Evolutionary conservation across 306 rosid species (phyloP).

Genomic region (Mimosa bimucronata): DNA sequence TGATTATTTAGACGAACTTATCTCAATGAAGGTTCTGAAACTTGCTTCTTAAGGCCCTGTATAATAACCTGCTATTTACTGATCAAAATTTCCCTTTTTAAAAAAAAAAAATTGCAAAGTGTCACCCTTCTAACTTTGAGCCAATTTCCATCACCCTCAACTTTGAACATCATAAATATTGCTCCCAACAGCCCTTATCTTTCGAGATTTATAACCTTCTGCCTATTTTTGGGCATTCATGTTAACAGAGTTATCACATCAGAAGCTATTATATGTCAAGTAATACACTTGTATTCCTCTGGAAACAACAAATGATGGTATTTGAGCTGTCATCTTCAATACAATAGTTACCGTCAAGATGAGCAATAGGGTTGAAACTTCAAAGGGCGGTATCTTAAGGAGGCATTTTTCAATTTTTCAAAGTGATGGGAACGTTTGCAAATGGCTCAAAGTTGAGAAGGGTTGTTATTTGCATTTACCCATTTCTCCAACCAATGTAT

Average conservation of each 20-base stretch:
- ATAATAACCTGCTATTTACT: not conserved
- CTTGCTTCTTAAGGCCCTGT: constrained; percentile 2
- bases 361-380: not conserved
- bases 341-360: not conserved
- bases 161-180: not conserved
- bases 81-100: too few species aligned
- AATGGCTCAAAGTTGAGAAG: not conserved
- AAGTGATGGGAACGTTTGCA: not conserved
- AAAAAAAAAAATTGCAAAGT: not conserved
- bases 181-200: not conserved
- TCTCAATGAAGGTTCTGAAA: constrained; percentile 12
- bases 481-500: not conserved
- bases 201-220: not conserved
- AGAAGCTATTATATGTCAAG: not conserved
- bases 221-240: not conserved
- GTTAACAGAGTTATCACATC: not conserved
- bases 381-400: not conserved
- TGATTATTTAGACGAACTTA: constrained; percentile 9
- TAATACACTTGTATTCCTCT: not conserved
- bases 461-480: not conserved
- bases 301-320: not conserved
- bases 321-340: not conserved
- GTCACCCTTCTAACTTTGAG: not conserved
- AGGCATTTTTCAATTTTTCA: not conserved
- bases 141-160: not conserved